These are phyloP conservation scores for Plasmodium chabaudi DNA, from an alignment of 169 alveolate species.

Conservation along the genomic window DNA sequence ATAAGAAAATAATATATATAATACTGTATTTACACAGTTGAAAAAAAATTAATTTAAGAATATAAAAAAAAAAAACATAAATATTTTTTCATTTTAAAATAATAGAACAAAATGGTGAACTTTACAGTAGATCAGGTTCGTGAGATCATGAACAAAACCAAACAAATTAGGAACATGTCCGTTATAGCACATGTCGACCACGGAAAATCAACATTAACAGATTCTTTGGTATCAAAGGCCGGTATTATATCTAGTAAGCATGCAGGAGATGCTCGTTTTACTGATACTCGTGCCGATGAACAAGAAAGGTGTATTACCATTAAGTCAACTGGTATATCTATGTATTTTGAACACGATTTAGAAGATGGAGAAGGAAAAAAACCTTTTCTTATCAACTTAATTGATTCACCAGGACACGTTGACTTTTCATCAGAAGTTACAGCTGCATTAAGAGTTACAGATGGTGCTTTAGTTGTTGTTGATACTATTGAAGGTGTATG, in stretches of 20 bases:
- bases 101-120: constrained; percentile 93
- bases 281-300: constrained; percentile 99
- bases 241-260: constrained; percentile 98
- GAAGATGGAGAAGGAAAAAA: constrained; percentile 92
- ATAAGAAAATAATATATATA: too few species aligned
- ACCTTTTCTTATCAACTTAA: constrained; percentile 97
- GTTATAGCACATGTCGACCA: constrained; percentile 99
- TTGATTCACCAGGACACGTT: constrained; percentile 99
- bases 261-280: constrained; percentile 99
- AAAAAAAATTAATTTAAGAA: too few species aligned
- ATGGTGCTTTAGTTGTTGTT: constrained; percentile 99
- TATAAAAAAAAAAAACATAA: too few species aligned
- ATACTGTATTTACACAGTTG: too few species aligned
- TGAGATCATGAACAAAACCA: constrained; percentile 98
- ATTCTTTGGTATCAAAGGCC: constrained; percentile 98
- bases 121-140: constrained; percentile 99
- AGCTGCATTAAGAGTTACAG: constrained; percentile 99
- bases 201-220: constrained; percentile 99
- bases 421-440: constrained; percentile 99
- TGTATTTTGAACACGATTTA: constrained; percentile 97
- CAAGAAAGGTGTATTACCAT: constrained; percentile 99
- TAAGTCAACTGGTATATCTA: constrained; percentile 99
- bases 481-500: constrained; percentile 99
- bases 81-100: background rate
- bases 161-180: constrained; percentile 99